Percentiles rank a stretch among this genome's conserved stretches.
Evolutionary conservation across 2,329 filamentous ascomycete genomes (phyloP).

Genomic region (Venturia pyrina): DNA sequence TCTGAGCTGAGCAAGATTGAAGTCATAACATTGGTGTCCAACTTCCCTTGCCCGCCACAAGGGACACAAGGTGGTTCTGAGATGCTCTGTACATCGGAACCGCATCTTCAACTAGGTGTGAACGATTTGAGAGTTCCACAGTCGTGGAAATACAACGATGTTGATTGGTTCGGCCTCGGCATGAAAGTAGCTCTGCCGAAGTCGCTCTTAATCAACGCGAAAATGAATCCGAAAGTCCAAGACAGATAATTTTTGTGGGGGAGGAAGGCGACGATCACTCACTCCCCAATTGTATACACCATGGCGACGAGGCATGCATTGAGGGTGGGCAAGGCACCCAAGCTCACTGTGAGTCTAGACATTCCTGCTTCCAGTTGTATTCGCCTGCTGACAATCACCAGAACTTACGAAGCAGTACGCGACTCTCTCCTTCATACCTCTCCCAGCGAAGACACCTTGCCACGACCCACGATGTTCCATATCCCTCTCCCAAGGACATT

Average conservation of each 20-base stretch:
- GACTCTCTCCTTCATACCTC: not conserved
- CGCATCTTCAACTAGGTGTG: no score
- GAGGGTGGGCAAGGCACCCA: not conserved
- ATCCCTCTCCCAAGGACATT: constrained; percentile 7
- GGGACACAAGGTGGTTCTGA: no score
- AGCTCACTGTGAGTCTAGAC: not conserved
- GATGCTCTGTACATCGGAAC: no score
- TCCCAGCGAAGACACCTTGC: constrained; percentile 10
- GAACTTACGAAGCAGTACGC: not conserved
- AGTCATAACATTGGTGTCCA: no score
- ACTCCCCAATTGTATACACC: not conserved
- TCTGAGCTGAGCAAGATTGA: no score
- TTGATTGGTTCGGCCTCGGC: not conserved
- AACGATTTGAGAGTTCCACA: no score
- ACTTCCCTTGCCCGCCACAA: no score
- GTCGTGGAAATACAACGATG: not conserved
- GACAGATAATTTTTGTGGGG: not conserved
- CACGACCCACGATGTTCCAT: constrained; percentile 10
- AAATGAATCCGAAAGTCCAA: not conserved
- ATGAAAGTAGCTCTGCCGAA: not conserved
- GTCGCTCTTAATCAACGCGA: not conserved
- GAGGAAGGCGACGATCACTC: not conserved
- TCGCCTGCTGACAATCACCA: not conserved
- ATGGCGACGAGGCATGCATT: not conserved
- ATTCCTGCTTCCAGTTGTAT: not conserved